Percentiles rank a stretch among this genome's conserved stretches.
Evolutionary conservation across 1,284 basidiomycete genomes (phyloP).

Genomic region (Moesziomyces aphidis): DNA sequence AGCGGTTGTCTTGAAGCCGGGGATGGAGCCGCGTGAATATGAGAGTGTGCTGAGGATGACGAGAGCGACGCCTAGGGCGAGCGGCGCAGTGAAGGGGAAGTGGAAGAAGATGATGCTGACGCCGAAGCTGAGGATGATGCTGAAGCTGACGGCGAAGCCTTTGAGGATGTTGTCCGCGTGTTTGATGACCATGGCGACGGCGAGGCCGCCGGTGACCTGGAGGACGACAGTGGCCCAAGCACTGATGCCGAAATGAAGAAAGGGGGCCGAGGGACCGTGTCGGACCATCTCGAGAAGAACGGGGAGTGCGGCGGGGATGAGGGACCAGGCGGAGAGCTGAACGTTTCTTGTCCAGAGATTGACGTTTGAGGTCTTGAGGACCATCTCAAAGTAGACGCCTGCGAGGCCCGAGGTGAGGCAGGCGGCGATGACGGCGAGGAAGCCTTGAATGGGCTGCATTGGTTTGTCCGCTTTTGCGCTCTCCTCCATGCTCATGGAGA

Average conservation of each 20-base stretch:
- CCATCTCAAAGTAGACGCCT: conserved; percentile 98
- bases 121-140: conserved; percentile 91
- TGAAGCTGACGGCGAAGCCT: conserved; percentile 89
- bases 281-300: conserved; percentile 74
- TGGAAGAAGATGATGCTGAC: conserved; percentile 88
- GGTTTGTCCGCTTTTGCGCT: conserved; percentile 47
- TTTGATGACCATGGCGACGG: conserved; percentile 79
- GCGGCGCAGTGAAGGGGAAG: conserved; percentile 85
- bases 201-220: conserved; percentile 88
- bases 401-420: conserved; percentile 98
- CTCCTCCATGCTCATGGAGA: conserved; percentile 54
- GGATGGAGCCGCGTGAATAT: conserved; percentile 70
- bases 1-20: conserved; percentile 7
- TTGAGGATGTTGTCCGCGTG: conserved; percentile 71
- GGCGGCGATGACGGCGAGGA: conserved; percentile 85
- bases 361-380: conserved; percentile 85
- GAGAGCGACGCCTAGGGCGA: conserved; percentile 82
- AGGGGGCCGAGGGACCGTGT: conserved; percentile 53
- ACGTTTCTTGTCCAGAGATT: conserved; percentile 98
- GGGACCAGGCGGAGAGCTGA: conserved; percentile 92
- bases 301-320: conserved; percentile 87
- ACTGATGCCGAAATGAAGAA: conserved; percentile 78
- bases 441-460: conserved; percentile 85
- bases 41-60: conserved; percentile 89
- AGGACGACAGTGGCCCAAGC: conserved; percentile 89